phyloP scores from a whole-genome alignment of 768 basidiomycete genomes.

The Leccinum broughii region DNA sequence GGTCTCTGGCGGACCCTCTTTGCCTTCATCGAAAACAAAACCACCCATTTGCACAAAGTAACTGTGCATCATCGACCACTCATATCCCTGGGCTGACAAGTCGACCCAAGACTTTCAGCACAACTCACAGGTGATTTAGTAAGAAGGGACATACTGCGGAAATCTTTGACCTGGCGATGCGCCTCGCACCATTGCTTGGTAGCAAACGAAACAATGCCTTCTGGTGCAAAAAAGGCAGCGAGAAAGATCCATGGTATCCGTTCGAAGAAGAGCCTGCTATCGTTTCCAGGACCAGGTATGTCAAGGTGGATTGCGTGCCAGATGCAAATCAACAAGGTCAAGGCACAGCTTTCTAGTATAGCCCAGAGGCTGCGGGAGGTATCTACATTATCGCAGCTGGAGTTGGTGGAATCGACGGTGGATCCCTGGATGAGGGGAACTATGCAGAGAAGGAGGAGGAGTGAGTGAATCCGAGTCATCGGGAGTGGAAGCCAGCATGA shows the following conservation, averaged over 20 bases:
- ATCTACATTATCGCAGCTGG: neutral
- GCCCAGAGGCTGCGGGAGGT: neutral
- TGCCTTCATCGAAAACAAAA: neutral
- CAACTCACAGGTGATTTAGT: neutral
- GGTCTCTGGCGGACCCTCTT: neutral
- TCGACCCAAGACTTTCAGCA: neutral
- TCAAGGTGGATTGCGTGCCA: neutral
- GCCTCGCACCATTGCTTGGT: neutral
- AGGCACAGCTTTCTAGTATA: neutral
- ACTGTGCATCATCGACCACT: neutral
- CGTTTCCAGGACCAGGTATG: neutral
- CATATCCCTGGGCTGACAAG: neutral
- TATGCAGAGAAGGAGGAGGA: neutral
- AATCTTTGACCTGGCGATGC: neutral
- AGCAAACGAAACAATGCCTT: neutral
- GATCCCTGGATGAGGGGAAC: neutral
- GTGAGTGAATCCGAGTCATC: neutral
- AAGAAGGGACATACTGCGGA: neutral
- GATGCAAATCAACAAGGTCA: neutral
- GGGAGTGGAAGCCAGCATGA: neutral
- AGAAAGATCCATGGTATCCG: neutral
- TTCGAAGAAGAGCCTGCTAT: neutral
- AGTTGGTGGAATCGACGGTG: neutral
- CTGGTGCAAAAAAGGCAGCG: neutral
- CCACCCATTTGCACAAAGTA: neutral